Base-by-base conservation (phyloP, 352 stramenopile species). In the Hyphochytrium catenoides region DNA sequence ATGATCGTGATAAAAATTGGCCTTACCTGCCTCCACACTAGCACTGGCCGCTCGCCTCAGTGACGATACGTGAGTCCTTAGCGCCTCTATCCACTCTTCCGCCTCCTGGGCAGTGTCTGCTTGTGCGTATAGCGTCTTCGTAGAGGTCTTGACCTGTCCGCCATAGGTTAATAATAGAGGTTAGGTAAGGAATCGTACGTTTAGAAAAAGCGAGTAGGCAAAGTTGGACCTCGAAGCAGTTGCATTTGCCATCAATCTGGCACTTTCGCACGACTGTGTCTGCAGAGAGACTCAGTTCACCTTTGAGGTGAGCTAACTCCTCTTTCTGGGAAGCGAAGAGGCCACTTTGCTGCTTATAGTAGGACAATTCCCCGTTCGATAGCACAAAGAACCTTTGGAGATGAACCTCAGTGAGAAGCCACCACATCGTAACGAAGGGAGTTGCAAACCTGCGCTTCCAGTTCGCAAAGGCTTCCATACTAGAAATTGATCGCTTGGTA, bases 351-450 rank as follows among this genome's bases (percentile, higher is more conserved):
- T 79, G 65, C 34, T 83, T 83, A 46, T 83, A 83, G 48, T 83
- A 83, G 27, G 58, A 76, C 50, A 83, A 48, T 35, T 79, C 63
- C 31, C 64, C 65, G 31, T 83, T 66, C 0, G 68, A 63, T 7
- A 83, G 45, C 36, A 83, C 68, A 34, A 83, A 83, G 51, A 83
- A 83, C n/a, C n/a, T n/a, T n/a, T n/a, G n/a, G n/a, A n/a, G n/a
- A n/a, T n/a, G n/a, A n/a, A n/a, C n/a, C n/a, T n/a, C n/a, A n/a
- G n/a, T n/a, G n/a, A n/a, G n/a, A n/a, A n/a, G n/a, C n/a, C n/a
- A n/a, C n/a, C n/a, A n/a, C n/a, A n/a, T n/a, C n/a, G n/a, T n/a
- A n/a, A n/a, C n/a, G n/a, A n/a, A n/a, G n/a, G n/a, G n/a, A n/a
- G n/a, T n/a, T n/a, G n/a, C n/a, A n/a, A n/a, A n/a, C 2, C 68